Evolutionary conservation across 306 rosid species (phyloP).

Genomic region (cucumber (Cucumis sativus)): Cucumber_9930_V3 NC_026658.2:9940501-9941000

Average conservation of each 20-base stretch:
- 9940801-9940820: slow-evolving; percentile 11
- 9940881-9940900: neutral
- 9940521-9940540: too few relatives aligned
- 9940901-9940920: neutral
- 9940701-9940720: slow-evolving; percentile 39
- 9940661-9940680: too few relatives aligned
- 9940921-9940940: neutral
- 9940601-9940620: too few relatives aligned
- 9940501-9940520: too few relatives aligned
- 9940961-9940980: neutral
- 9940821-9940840: slow-evolving; percentile 2
- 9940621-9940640: too few relatives aligned
- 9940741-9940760: slow-evolving; percentile 89
- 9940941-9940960: neutral
- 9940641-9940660: too few relatives aligned
- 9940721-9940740: slow-evolving; percentile 72
- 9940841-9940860: neutral
- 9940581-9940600: too few relatives aligned
- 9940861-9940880: neutral
- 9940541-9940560: too few relatives aligned
- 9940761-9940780: slow-evolving; percentile 76
- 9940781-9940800: slow-evolving; percentile 17
- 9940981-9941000: neutral
- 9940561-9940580: too few relatives aligned
- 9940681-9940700: neutral